Conservation (phyloP, 139 green algal genomes). For the Micractinium conductrix region DNA sequence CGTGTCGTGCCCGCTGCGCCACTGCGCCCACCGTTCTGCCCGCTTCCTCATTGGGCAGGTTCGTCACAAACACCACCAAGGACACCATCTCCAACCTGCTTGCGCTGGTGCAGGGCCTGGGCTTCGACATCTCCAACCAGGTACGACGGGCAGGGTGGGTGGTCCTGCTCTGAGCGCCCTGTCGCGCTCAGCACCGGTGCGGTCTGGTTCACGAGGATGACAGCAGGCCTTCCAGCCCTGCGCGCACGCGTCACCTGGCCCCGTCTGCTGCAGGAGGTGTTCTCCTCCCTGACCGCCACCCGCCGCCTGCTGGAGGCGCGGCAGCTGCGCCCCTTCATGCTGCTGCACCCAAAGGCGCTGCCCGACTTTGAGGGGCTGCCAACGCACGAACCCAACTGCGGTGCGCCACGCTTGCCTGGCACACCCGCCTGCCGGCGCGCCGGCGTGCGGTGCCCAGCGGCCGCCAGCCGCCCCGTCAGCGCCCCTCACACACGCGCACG, state of each 20-base stretch:
- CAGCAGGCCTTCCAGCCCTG: too few species aligned
- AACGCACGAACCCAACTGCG: conserved; percentile 11
- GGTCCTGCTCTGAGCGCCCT: too few species aligned
- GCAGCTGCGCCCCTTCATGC: conserved; percentile 39
- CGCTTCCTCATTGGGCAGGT: too few species aligned
- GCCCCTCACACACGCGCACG: too few species aligned
- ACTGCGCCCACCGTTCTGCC: too few species aligned
- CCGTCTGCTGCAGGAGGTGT: too few species aligned
- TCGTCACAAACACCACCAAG: conserved; percentile 39
- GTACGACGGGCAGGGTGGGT: background rate
- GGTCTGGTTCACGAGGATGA: too few species aligned
- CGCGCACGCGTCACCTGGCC: too few species aligned
- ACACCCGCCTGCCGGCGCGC: background rate
- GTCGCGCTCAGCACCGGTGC: too few species aligned
- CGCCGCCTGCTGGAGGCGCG: conserved; percentile 17
- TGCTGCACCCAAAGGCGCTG: conserved; percentile 49
- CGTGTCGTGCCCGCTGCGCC: too few species aligned
- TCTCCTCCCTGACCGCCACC: conserved; percentile 30
- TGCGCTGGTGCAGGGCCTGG: background rate
- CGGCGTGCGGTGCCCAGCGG: too few species aligned
- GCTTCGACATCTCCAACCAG: background rate
- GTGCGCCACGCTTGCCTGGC: background rate
- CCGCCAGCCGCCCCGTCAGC: too few species aligned
- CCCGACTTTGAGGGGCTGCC: conserved; percentile 44
- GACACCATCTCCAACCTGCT: conserved; percentile 10